phyloP scores from a whole-genome alignment of 1,284 basidiomycete genomes.

The Sanghuangporus baumii region DNA sequence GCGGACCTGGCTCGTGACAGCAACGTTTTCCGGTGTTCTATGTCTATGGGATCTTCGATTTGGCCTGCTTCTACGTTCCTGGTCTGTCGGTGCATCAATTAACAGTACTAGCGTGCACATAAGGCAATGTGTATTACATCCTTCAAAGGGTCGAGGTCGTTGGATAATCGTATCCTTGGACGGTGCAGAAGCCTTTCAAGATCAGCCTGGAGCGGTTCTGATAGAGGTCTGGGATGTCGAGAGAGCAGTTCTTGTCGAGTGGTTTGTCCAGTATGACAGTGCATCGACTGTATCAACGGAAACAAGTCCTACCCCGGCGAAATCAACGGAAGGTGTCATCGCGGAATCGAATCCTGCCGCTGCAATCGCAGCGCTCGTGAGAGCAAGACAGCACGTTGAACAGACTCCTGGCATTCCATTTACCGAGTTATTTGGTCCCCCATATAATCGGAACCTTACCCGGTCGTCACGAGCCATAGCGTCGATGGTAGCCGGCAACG shows the following conservation, averaged over 20 bases:
- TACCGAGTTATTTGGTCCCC: conserved; percentile 11
- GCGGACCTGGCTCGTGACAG: conserved; percentile 82
- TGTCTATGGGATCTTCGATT: conserved; percentile 95
- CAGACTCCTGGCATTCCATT: background rate
- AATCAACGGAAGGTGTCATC: conserved; percentile 31
- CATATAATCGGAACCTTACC: conserved; percentile 32
- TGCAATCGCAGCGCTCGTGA: conserved; percentile 55
- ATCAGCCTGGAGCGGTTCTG: conserved; percentile 29
- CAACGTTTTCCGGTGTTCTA: conserved; percentile 79
- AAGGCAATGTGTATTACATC: conserved; percentile 75
- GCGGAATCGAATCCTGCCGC: conserved; percentile 56
- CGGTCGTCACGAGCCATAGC: conserved; percentile 56
- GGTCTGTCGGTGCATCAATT: conserved; percentile 68
- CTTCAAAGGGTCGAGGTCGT: conserved; percentile 78
- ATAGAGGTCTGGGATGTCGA: conserved; percentile 32
- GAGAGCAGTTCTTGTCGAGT: conserved; percentile 55
- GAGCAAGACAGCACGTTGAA: conserved; percentile 32
- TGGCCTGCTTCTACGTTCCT: conserved; percentile 82
- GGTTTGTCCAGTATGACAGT: conserved; percentile 76
- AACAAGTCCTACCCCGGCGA: conserved; percentile 44
- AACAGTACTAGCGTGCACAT: conserved; percentile 46
- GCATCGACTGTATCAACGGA: conserved; percentile 28
- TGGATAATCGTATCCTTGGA: conserved; percentile 87
- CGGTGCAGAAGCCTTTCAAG: conserved; percentile 15
- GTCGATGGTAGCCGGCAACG: conserved; percentile 58